phyloP scores from a whole-genome alignment of 768 basidiomycete species.

The Hortiboletus flavorubellus region DNA sequence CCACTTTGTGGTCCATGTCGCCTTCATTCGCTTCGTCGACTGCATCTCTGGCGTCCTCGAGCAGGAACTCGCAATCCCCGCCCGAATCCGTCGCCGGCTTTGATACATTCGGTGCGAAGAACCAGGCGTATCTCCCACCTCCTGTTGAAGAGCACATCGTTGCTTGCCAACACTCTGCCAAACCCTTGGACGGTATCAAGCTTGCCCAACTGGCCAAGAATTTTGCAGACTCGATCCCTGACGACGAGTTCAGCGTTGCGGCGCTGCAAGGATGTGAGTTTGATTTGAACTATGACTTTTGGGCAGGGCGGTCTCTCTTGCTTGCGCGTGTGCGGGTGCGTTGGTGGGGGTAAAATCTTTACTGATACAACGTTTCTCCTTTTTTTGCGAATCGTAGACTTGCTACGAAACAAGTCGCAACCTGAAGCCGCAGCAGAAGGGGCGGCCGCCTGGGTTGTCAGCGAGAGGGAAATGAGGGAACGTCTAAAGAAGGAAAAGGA shows the following conservation, averaged over 20 bases:
- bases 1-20: conserved; percentile 44
- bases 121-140: conserved; percentile 62
- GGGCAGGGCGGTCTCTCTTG: conserved; percentile 6
- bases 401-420: conserved; percentile 81
- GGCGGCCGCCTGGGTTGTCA: conserved; percentile 67
- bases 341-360: conserved; percentile 20
- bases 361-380: conserved; percentile 22
- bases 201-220: conserved; percentile 67
- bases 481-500: conserved; percentile 72
- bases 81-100: conserved; percentile 14
- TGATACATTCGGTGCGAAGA: conserved; percentile 48
- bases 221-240: conserved; percentile 81
- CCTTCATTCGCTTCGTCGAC: conserved; percentile 44
- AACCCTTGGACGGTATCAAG: conserved; percentile 61
- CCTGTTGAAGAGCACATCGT: conserved; percentile 58
- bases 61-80: conserved; percentile 26
- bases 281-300: conserved; percentile 16
- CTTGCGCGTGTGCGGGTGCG: conserved; percentile 21
- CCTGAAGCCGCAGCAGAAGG: conserved; percentile 72
- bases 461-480: conserved; percentile 73
- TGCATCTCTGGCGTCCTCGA: conserved; percentile 35
- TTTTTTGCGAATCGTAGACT: conserved; percentile 40
- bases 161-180: conserved; percentile 57
- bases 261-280: conserved; percentile 86
- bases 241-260: conserved; percentile 85